Evolutionary conservation across 176 grass and related monocot genomes (phyloP).

Genomic region (Oryza coarctata): DNA sequence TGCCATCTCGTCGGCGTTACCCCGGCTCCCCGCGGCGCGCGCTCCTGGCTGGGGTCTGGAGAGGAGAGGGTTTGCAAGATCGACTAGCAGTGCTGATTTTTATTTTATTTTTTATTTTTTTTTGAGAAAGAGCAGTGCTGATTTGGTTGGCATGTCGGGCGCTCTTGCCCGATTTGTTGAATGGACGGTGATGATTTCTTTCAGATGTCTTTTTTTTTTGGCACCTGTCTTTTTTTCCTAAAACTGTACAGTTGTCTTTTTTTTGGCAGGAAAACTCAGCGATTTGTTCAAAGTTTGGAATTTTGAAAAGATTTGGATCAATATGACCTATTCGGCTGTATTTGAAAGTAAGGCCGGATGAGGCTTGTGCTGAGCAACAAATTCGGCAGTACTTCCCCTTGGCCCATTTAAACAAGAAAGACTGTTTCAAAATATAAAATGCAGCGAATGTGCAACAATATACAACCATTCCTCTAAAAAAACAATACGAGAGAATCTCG

Average conservation of each 20-base stretch:
- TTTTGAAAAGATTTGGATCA: not conserved
- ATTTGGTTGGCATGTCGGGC: too few species aligned
- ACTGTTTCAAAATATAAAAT: not conserved
- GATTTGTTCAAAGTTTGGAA: not conserved
- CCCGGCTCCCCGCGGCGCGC: not conserved
- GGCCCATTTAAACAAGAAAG: not conserved
- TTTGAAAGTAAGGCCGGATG: not conserved
- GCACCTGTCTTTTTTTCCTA: too few species aligned
- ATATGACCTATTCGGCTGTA: not conserved
- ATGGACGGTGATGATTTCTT: too few species aligned
- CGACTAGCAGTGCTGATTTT: not conserved
- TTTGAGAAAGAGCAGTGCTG: too few species aligned
- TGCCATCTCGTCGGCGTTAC: slow-evolving; percentile 22
- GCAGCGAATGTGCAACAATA: too few species aligned
- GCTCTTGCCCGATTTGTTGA: too few species aligned
- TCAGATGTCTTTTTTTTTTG: too few species aligned
- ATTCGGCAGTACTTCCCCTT: not conserved
- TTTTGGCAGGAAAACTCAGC: not conserved
- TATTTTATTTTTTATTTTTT: too few species aligned
- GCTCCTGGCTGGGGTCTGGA: not conserved
- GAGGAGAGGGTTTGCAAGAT: not conserved
- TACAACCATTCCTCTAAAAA: too few species aligned
- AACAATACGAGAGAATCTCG: too few species aligned
- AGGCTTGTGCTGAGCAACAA: not conserved
- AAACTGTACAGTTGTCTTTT: too few species aligned